Evolutionary conservation across 495 filamentous ascomycete species (phyloP), one percentile per base, ranked within the genome.

Genomic region (Chaetomium tenue): DNA sequence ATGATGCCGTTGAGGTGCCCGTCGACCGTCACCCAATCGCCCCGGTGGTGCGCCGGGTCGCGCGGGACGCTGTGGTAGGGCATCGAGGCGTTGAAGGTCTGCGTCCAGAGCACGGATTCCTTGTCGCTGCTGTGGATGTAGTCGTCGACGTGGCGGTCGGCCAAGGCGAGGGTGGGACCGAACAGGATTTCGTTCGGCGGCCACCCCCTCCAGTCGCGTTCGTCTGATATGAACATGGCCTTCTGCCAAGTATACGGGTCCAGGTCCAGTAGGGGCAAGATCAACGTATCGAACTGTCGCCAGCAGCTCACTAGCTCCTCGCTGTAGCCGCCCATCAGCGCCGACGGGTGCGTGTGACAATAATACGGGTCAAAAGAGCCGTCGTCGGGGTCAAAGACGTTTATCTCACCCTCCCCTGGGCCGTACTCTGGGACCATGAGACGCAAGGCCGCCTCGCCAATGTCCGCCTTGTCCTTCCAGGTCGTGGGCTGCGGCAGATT

Each of bases 401-500:
- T 2, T 16, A 44, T 44, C 5, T 44, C 40, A 6, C 13, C 3
- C 15, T 44, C 40, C 13, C n/a, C 16, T 8, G n/a, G n/a, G 7
- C n/a, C n/a, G n/a, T 47, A 47, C n/a, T 47, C 16, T 5, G 44
- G 44, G n/a, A 9, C 6, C 25, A 61, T 16, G n/a, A 68, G 2
- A 5, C 18, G 40, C 13, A 40, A 20, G 12, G 65, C 5, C 20
- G 15, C 37, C 20, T 4, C 3, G 3, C 56, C 57, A 6, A 65
- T 25, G 22, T 56, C 28, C 9, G 40, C 30, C 62, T 68, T 68
- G 40, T 68, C 66, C 22, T 20, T 20, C 58, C 52, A 47, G 23
- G 58, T 65, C 54, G 26, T 53, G 16, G 15, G n/a, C 7, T 65
- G 58, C 2, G 63, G 66, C 26, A 64, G 26, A 30, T 9, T 20